Conservation (phyloP, 768 basidiomycete species). For the Russula virescens region DNA sequence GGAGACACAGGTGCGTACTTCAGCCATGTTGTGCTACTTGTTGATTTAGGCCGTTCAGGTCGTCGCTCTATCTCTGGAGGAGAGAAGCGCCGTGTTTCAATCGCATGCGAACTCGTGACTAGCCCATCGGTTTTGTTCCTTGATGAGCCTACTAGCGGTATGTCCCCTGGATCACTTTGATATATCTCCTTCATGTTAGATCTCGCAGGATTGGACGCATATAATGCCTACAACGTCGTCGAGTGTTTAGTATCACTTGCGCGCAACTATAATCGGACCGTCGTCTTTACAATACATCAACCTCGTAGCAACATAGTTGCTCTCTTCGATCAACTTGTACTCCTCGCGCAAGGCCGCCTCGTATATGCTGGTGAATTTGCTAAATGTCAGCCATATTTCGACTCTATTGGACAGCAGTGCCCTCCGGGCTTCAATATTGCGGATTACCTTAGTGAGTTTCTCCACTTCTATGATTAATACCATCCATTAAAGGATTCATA, state of each 20-base stretch:
- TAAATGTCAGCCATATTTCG: conserved; percentile 77
- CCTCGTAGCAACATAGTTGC: conserved; percentile 97
- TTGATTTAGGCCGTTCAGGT: conserved; percentile 39
- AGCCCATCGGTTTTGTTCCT: conserved; percentile 94
- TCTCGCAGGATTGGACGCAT: conserved; percentile 77
- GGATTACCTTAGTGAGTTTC: conserved; percentile 79
- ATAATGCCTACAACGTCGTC: conserved; percentile 92
- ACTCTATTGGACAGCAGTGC: conserved; percentile 72
- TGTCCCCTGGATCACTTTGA: conserved; percentile 26
- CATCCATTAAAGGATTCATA: conserved; percentile 24
- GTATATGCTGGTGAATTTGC: conserved; percentile 79
- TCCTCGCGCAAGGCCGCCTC: conserved; percentile 77
- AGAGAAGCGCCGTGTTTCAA: conserved; percentile 93
- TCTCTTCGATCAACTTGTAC: conserved; percentile 85
- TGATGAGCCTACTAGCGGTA: conserved; percentile 95
- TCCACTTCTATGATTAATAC: background rate
- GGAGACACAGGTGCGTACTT: conserved; percentile 70
- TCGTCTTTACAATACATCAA: conserved; percentile 97
- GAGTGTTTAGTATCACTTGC: conserved; percentile 84
- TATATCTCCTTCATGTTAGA: background rate
- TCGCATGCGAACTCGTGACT: conserved; percentile 97
- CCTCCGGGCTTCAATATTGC: conserved; percentile 96
- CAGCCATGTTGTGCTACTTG: background rate
- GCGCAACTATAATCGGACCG: conserved; percentile 84
- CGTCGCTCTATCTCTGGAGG: conserved; percentile 92